Evolutionary conservation across 1,284 basidiomycete genomes (phyloP).

Genomic region (Heterobasidion parviporum): DNA sequence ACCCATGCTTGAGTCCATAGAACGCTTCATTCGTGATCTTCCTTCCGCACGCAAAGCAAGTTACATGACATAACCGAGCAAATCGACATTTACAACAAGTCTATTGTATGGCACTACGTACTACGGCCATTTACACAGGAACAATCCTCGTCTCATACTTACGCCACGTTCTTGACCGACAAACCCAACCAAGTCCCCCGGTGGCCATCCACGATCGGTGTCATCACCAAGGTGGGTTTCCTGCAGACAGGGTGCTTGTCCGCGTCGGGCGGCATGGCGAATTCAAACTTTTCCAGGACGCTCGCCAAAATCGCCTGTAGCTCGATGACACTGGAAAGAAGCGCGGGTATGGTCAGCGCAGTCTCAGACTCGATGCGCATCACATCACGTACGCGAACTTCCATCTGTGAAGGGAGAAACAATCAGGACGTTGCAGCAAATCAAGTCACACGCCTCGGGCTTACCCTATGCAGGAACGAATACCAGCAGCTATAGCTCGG

Average conservation of each 20-base stretch:
- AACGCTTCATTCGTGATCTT: no score
- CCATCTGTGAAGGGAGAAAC: neutral
- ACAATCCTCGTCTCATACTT: neutral
- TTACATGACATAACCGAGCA: no score
- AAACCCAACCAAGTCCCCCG: slow-evolving; percentile 8
- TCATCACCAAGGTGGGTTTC: slow-evolving; percentile 6
- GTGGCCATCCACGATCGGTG: slow-evolving; percentile 6
- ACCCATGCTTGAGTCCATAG: no score
- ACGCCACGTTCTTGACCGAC: neutral
- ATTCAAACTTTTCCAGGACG: slow-evolving; percentile 18
- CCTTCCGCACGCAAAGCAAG: no score
- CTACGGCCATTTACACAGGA: no score
- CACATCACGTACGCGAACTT: neutral
- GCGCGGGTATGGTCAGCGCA: neutral
- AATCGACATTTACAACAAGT: no score
- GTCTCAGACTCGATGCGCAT: neutral
- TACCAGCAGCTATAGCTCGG: slow-evolving; percentile 14
- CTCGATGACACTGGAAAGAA: slow-evolving; percentile 16
- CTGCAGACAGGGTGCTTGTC: slow-evolving; percentile 1
- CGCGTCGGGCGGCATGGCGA: slow-evolving; percentile 8
- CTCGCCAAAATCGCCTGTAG: slow-evolving; percentile 17
- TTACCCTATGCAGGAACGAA: slow-evolving; percentile 24
- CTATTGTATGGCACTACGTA: no score
- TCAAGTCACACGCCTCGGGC: slow-evolving; percentile 3
- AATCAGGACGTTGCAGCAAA: neutral